Evolutionary conservation across 1,139 yeast species (phyloP).

Genomic region (Pichia norvegensis): DNA sequence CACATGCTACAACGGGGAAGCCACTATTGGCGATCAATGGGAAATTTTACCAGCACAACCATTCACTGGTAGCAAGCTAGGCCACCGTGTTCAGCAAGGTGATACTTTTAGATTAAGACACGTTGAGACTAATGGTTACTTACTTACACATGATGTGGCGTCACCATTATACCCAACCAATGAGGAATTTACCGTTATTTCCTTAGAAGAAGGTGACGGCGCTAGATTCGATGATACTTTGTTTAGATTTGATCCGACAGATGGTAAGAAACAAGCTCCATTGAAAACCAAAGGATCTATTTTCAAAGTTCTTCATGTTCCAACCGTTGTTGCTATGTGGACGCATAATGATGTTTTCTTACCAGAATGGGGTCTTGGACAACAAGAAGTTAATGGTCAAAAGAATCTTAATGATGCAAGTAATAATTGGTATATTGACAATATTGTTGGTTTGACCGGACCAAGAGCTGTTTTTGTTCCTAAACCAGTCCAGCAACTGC

Average conservation of each 20-base stretch:
- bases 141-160: constrained; percentile 93
- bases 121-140: constrained; percentile 66
- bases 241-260: constrained; percentile 63
- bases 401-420: constrained; percentile 63
- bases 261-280: constrained; percentile 42
- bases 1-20: constrained; percentile 42
- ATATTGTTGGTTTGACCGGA: constrained; percentile 60
- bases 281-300: constrained; percentile 65
- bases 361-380: constrained; percentile 93
- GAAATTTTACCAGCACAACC: constrained; percentile 63
- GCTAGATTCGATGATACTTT: constrained; percentile 63
- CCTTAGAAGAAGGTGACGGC: constrained; percentile 50
- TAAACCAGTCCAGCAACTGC: constrained; percentile 48
- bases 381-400: constrained; percentile 92
- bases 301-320: constrained; percentile 68
- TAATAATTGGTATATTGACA: constrained; percentile 71
- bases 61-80: constrained; percentile 29
- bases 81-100: constrained; percentile 42
- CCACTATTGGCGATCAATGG: constrained; percentile 77
- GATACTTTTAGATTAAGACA: constrained; percentile 77
- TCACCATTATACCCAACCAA: constrained; percentile 88
- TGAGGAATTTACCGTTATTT: constrained; percentile 79
- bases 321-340: constrained; percentile 93
- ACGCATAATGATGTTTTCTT: constrained; percentile 72
- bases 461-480: constrained; percentile 53